These are phyloP conservation scores for Trichophyton verrucosum DNA, from an alignment of 2,329 filamentous ascomycete species.

Conservation along the genomic window DNA sequence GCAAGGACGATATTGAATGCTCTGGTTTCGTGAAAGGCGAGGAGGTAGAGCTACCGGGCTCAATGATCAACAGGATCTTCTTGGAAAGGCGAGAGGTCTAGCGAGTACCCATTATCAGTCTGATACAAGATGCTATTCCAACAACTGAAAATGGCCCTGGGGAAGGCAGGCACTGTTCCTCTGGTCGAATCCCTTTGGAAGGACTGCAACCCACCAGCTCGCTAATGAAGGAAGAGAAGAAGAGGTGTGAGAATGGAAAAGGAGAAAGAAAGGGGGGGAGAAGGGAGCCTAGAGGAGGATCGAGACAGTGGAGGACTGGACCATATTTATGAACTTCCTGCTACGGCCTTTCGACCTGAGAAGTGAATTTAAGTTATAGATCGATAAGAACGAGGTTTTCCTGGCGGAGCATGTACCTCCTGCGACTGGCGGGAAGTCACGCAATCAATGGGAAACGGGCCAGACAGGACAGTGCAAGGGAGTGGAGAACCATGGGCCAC, in stretches of 20 bases:
- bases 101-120: background rate
- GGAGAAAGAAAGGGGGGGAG: background rate
- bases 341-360: background rate
- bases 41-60: conserved; percentile 3
- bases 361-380: conserved; percentile 3
- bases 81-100: background rate
- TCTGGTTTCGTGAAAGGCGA: background rate
- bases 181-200: background rate
- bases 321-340: conserved; percentile 1
- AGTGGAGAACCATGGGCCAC: conserved; percentile 4
- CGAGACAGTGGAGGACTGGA: background rate
- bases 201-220: background rate
- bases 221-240: background rate
- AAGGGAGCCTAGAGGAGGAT: background rate
- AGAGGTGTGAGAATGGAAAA: background rate
- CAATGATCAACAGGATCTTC: background rate
- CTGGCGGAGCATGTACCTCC: background rate
- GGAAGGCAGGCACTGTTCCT: background rate
- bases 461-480: conserved; percentile 3
- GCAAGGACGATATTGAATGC: background rate
- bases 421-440: conserved; percentile 1
- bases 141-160: conserved; percentile 9
- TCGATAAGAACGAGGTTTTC: background rate
- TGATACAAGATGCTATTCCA: background rate
- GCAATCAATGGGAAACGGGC: conserved; percentile 4